phyloP scores from a whole-genome alignment of 371 early-diverging fungal genomes.

The Polyrhizophydium stewartii region DNA sequence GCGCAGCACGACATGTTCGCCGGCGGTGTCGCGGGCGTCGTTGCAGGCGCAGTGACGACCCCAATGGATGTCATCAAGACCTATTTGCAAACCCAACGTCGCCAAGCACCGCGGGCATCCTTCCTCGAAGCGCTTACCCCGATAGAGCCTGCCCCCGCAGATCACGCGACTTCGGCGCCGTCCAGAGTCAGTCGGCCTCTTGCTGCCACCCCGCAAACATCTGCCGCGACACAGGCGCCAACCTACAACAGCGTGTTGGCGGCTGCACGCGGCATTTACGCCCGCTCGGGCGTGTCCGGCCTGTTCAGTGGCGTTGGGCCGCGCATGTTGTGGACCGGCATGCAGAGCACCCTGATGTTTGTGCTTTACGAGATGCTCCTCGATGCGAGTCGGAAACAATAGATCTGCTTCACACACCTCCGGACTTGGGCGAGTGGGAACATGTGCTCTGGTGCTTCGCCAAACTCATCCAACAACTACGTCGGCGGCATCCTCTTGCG shows the following conservation, averaged over 20 bases:
- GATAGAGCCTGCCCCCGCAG: neutral
- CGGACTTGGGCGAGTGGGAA: no score
- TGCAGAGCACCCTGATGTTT: constrained; percentile 27
- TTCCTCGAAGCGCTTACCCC: neutral
- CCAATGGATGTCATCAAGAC: constrained; percentile 95
- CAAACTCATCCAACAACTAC: no score
- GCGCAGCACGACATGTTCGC: constrained; percentile 58
- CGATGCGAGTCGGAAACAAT: neutral
- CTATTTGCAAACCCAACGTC: constrained; percentile 69
- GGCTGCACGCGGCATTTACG: constrained; percentile 23
- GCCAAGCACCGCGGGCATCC: neutral
- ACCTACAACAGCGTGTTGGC: constrained; percentile 18
- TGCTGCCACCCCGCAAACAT: neutral
- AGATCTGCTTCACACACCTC: no score
- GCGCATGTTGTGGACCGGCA: constrained; percentile 32
- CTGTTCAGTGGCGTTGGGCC: constrained; percentile 31
- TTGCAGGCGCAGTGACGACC: constrained; percentile 84
- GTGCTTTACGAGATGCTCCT: constrained; percentile 12
- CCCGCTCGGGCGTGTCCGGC: constrained; percentile 18
- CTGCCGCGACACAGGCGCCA: constrained; percentile 10
- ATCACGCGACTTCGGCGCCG: no score
- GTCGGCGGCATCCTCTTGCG: no score
- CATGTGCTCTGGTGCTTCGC: no score
- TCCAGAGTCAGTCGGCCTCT: no score
- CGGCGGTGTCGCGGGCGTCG: constrained; percentile 86